Percentiles rank a stretch among this genome's conserved stretches.
phyloP scores from a whole-genome alignment of 2,329 filamentous ascomycete species.

The Chrysoporthe austroafricana region DNA sequence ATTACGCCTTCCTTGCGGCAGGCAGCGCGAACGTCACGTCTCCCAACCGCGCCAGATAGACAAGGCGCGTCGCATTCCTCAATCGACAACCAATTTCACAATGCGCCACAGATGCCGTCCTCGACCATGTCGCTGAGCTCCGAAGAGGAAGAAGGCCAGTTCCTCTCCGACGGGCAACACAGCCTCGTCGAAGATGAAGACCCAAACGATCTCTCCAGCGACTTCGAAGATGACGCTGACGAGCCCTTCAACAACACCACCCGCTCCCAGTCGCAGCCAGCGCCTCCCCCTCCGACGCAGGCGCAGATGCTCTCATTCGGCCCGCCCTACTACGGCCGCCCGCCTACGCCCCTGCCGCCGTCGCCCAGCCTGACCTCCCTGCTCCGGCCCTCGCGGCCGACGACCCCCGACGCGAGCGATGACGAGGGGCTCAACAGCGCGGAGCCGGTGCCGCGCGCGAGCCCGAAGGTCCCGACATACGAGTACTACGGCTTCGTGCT shows the following conservation, averaged over 20 bases:
- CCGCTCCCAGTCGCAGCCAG: conserved; percentile 27
- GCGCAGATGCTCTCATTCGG: conserved; percentile 60
- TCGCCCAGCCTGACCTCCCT: conserved; percentile 92
- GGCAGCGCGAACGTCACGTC: conserved; percentile 12
- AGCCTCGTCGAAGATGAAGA: conserved; percentile 23
- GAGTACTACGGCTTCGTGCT: conserved; percentile 99
- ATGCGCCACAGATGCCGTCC: background rate
- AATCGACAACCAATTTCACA: background rate
- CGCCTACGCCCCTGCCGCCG: conserved; percentile 91
- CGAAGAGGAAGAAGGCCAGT: conserved; percentile 34
- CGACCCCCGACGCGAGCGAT: conserved; percentile 89
- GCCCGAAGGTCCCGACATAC: conserved; percentile 96
- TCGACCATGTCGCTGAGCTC: conserved; percentile 36
- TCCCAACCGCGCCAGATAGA: background rate
- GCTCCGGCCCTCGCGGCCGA: conserved; percentile 86
- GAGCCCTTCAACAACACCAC: conserved; percentile 34
- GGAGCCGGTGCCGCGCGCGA: conserved; percentile 77
- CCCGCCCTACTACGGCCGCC: conserved; percentile 95
- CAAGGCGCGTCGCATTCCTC: background rate
- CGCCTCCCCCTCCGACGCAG: conserved; percentile 49
- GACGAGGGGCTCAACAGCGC: conserved; percentile 58
- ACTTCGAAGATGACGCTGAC: conserved; percentile 40
- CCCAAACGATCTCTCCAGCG: conserved; percentile 32
- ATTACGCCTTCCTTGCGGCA: background rate
- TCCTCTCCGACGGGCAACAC: conserved; percentile 27